Evolutionary conservation across 768 basidiomycete genomes (phyloP), one percentile per base, ranked within the genome.

Genomic region (Phaffia tasmanica): DNA sequence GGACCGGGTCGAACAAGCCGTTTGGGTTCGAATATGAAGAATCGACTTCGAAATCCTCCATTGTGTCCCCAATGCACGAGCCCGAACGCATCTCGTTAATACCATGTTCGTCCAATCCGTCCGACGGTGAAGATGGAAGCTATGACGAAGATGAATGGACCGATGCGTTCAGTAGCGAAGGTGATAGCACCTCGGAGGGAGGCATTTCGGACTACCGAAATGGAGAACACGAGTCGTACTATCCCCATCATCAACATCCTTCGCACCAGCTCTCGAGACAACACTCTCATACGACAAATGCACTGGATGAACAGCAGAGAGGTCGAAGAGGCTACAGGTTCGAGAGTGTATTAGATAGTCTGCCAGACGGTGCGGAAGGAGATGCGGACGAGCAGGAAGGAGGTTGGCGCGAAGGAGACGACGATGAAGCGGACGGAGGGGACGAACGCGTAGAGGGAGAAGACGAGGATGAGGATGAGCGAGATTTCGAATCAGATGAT

Each of bases 401-500:
- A 42, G 35, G 35, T 42, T 42, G 35, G 35, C 35, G 35, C 19
- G 70, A 54, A 27, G 69, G 64, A 21, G 67, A 67, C 27, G 69
- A 70, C 29, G 57, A 63, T 25, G 63, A 61, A 27, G 57, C 35
- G 2, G 70, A 54, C 25, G 69, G 64, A 16, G 67, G 65, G 30
- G 69, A 70, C 35, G 57, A 63, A 23, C 60, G 57, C 16, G 64
- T 50, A 11, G 55, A 63, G 48, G 66, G 70, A 58, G 30, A 61
- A 59, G 69, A 72, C 62, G 69, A 62, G 67, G 64, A 66, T 42
- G 63, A 57, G 23, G 70, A 67, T 25, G 58, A 65, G 64, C 14
- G 48, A 60, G 46, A 65, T 54, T 42, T 42, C 53, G 69, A 73
- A 35, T 73, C 68, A 25, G 70, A 70, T 57, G 72, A 73, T 60